Percentiles rank a stretch among this genome's conserved stretches.
phyloP scores from a whole-genome alignment of 352 stramenopile genomes.

The Phytophthora sansomeana region DNA sequence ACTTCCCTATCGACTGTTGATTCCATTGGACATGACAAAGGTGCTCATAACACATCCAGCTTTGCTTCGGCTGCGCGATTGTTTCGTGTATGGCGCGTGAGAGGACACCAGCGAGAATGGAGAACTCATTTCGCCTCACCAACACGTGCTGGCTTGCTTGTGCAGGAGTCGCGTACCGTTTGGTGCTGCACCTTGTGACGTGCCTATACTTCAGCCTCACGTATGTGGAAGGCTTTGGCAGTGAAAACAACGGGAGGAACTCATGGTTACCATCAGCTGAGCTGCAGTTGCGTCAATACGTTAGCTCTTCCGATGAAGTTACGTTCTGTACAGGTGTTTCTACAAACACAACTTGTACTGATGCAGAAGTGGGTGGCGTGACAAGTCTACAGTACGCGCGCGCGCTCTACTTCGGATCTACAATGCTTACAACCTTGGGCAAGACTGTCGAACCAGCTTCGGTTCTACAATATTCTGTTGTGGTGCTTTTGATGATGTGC shows the following conservation, averaged over 20 bases:
- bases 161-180: constrained; percentile 17
- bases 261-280: constrained; percentile 39
- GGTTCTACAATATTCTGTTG: constrained; percentile 38
- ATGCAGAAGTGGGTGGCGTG: constrained; percentile 13
- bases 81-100: constrained; percentile 45
- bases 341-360: constrained; percentile 16
- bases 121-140: constrained; percentile 26
- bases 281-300: constrained; percentile 11
- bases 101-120: constrained; percentile 48
- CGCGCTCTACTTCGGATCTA: constrained; percentile 54
- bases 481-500: constrained; percentile 54
- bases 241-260: not conserved
- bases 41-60: constrained; percentile 20
- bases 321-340: not conserved
- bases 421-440: constrained; percentile 54
- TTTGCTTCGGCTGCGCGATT: constrained; percentile 42
- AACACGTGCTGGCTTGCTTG: constrained; percentile 16
- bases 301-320: constrained; percentile 1
- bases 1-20: constrained; percentile 49
- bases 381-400: constrained; percentile 42
- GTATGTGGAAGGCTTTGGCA: constrained; percentile 45
- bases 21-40: constrained; percentile 7
- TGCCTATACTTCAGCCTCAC: constrained; percentile 47
- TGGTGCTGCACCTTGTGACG: constrained; percentile 42
- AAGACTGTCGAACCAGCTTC: constrained; percentile 50